Evolutionary conservation across 768 basidiomycete species (phyloP).

Genomic region (Suillus subluteus): DNA sequence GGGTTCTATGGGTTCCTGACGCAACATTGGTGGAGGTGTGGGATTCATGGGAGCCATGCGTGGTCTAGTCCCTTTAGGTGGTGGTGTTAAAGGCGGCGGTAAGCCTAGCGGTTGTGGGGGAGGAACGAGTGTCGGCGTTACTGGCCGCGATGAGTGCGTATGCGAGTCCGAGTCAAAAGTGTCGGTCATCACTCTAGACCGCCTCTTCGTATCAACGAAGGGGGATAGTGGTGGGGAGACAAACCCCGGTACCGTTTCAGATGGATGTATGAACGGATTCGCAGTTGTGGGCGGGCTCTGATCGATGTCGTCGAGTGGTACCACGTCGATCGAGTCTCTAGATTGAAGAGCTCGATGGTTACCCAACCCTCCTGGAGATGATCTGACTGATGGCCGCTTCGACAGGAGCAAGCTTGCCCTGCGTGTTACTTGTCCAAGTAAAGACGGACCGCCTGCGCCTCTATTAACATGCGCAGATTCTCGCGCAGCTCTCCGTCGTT

Average conservation of each 20-base stretch:
- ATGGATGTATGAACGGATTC: slow-evolving; percentile 50
- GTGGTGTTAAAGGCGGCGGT: slow-evolving; percentile 61
- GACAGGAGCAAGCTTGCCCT: slow-evolving; percentile 64
- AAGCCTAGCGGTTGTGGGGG: slow-evolving; percentile 64
- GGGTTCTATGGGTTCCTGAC: slow-evolving; percentile 28
- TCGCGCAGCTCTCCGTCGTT: slow-evolving; percentile 72
- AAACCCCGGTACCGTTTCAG: slow-evolving; percentile 15
- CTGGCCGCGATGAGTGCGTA: slow-evolving; percentile 15
- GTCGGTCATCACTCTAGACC: slow-evolving; percentile 23
- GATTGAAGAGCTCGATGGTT: slow-evolving; percentile 52
- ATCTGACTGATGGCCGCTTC: slow-evolving; percentile 38
- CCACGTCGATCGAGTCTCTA: slow-evolving; percentile 53
- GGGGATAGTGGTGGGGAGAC: slow-evolving; percentile 22
- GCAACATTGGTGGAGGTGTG: slow-evolving; percentile 34
- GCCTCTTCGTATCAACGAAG: slow-evolving; percentile 43
- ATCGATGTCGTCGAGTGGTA: slow-evolving; percentile 59
- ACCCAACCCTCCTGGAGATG: slow-evolving; percentile 37
- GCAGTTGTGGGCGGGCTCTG: slow-evolving; percentile 40
- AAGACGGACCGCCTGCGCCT: slow-evolving; percentile 36
- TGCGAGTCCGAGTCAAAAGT: slow-evolving; percentile 1
- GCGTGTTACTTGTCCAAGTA: slow-evolving; percentile 61
- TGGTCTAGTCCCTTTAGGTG: slow-evolving; percentile 46
- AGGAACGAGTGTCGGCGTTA: slow-evolving; percentile 33
- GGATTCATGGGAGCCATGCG: slow-evolving; percentile 39
- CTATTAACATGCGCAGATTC: slow-evolving; percentile 44